Percentiles rank a stretch among this genome's conserved stretches.
phyloP scores from a whole-genome alignment of 23 red algal species.

The Gracilaria caudata region DNA sequence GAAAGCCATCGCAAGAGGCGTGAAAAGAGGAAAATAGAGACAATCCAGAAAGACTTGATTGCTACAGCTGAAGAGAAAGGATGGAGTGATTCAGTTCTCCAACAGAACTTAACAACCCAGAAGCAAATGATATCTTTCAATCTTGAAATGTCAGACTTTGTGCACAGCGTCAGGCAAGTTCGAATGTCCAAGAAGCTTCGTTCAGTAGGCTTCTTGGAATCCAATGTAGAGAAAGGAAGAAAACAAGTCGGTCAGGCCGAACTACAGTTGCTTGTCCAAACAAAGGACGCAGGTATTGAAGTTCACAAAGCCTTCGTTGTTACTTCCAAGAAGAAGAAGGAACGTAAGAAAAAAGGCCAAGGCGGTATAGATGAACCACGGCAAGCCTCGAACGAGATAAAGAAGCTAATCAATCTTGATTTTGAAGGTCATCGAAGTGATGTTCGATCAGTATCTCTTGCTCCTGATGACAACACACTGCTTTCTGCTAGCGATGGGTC shows the following conservation, averaged over 20 bases:
- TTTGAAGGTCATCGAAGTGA: slow-evolving; percentile 80
- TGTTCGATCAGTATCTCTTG: slow-evolving; percentile 72
- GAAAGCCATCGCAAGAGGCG: slow-evolving; percentile 63
- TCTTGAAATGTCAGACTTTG: slow-evolving; percentile 33
- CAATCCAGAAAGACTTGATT: slow-evolving; percentile 17
- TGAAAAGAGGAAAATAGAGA: slow-evolving; percentile 31
- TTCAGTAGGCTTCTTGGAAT: slow-evolving; percentile 20
- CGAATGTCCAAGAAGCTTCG: slow-evolving; percentile 35
- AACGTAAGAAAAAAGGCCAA: neutral
- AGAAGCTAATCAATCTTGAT: slow-evolving; percentile 60
- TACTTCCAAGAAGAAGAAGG: slow-evolving; percentile 9
- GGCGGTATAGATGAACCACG: neutral
- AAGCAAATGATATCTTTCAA: slow-evolving; percentile 6
- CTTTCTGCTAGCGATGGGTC: slow-evolving; percentile 38
- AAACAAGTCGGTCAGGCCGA: neutral
- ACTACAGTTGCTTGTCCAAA: slow-evolving; percentile 55
- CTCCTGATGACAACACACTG: slow-evolving; percentile 56
- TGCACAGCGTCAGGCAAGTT: slow-evolving; percentile 30
- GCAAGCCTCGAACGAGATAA: neutral
- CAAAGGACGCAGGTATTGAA: slow-evolving; percentile 50
- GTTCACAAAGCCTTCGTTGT: slow-evolving; percentile 21
- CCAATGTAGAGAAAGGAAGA: neutral
- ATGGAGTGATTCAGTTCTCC: slow-evolving; percentile 11
- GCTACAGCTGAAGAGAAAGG: slow-evolving; percentile 5
- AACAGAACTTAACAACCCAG: neutral